Conservation (phyloP, 2,329 filamentous ascomycete genomes). For the Penicillium vulpinum region DNA sequence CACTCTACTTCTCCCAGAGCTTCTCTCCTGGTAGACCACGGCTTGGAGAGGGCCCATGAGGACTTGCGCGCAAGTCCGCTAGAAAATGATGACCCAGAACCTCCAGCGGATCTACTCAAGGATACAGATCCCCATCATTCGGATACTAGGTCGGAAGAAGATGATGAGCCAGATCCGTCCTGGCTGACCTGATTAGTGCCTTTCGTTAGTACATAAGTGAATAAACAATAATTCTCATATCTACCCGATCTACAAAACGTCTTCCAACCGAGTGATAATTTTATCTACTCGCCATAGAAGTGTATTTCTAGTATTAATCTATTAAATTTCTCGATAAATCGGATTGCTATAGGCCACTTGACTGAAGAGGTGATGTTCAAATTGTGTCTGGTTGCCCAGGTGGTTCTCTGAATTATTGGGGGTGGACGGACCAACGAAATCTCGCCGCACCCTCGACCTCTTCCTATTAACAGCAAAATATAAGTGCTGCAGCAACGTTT, state of each 20-base stretch:
- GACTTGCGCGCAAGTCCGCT: conserved; percentile 20
- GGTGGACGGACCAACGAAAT: background rate
- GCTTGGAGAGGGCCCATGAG: conserved; percentile 1
- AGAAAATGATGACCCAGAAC: conserved; percentile 35
- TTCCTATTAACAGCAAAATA: background rate
- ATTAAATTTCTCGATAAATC: background rate
- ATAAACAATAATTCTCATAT: background rate
- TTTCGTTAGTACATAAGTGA: background rate
- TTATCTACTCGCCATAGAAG: background rate
- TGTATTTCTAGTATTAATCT: background rate
- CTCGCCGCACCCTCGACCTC: background rate
- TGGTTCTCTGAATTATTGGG: background rate
- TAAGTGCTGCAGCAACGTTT: background rate
- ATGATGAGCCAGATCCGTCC: conserved; percentile 47
- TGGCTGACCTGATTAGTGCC: conserved; percentile 39
- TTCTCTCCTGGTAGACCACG: conserved; percentile 7
- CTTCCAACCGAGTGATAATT: background rate
- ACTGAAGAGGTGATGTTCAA: background rate
- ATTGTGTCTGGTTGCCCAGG: background rate
- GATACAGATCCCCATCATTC: conserved; percentile 27
- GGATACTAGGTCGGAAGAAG: conserved; percentile 37
- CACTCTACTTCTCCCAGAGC: conserved; percentile 8
- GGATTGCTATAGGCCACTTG: background rate
- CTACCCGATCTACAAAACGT: background rate
- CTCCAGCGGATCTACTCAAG: conserved; percentile 39